These are phyloP conservation scores for Jackrogersella minutella DNA, from an alignment of 495 filamentous ascomycete species.

Conservation along the genomic window DNA sequence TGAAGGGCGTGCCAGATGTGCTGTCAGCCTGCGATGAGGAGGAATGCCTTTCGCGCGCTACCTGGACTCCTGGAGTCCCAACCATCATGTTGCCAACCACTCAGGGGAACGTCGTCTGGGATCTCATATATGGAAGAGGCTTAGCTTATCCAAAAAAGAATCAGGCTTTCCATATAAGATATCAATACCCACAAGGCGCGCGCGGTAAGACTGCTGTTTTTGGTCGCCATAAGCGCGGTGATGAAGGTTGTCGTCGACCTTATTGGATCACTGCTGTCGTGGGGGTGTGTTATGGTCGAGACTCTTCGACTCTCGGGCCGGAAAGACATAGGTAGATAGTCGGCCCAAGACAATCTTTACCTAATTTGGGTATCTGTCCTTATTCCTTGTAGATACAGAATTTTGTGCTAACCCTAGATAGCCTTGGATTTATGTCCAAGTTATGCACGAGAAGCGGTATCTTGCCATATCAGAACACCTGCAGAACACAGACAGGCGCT, in stretches of 20 bases:
- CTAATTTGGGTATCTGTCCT: conserved; percentile 7
- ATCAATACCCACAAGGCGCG: conserved; percentile 9
- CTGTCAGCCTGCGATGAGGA: conserved; percentile 30
- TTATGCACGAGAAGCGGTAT: conserved; percentile 10
- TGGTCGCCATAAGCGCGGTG: conserved; percentile 27
- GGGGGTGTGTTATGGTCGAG: conserved; percentile 32
- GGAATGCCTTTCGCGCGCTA: no score
- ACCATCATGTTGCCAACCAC: conserved; percentile 25
- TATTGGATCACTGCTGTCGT: conserved; percentile 27
- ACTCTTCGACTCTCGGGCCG: conserved; percentile 36
- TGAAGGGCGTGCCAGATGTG: conserved; percentile 22
- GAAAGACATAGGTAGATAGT: conserved; percentile 6
- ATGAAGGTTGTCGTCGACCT: conserved; percentile 3
- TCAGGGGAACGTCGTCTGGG: conserved; percentile 5
- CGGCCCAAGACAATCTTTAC: conserved; percentile 29
- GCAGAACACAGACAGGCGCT: conserved; percentile 12
- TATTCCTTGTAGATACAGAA: conserved; percentile 32
- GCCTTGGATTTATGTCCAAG: conserved; percentile 22
- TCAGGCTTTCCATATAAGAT: conserved; percentile 1
- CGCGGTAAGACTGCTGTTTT: conserved; percentile 29
- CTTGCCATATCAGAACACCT: conserved; percentile 16
- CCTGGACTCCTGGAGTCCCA: no score
- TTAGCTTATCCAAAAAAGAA: conserved; percentile 4
- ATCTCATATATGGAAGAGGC: conserved; percentile 18
- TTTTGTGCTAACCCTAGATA: conserved; percentile 7